Percentiles rank a stretch among this genome's conserved stretches.
phyloP scores from a whole-genome alignment of 805 yeast genomes.

The Pichia membranifaciens region DNA sequence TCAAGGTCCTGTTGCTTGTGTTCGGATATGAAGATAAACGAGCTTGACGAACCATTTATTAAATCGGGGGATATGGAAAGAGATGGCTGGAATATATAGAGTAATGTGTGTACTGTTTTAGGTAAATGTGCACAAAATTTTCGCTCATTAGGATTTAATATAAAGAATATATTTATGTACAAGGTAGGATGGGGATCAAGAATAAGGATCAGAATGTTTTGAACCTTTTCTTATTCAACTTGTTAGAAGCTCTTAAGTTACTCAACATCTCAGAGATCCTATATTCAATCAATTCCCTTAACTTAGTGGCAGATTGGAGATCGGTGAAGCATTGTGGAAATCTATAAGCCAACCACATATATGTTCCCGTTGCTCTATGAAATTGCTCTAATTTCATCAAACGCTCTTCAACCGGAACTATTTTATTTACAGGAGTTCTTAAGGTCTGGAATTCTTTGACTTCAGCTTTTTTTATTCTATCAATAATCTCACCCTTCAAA shows the following conservation, averaged over 20 bases:
- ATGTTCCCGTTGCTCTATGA: slow-evolving; percentile 63
- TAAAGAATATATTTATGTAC: neutral
- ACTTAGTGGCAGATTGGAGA: slow-evolving; percentile 62
- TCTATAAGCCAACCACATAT: slow-evolving; percentile 81
- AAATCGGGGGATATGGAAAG: slow-evolving; percentile 35
- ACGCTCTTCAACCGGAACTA: slow-evolving; percentile 27
- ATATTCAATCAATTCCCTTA: slow-evolving; percentile 64
- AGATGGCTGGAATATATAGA: slow-evolving; percentile 44
- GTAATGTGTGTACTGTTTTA: neutral
- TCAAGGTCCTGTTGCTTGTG: slow-evolving; percentile 69
- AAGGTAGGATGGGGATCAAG: neutral
- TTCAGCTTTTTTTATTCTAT: slow-evolving; percentile 13
- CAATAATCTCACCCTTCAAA: slow-evolving; percentile 17
- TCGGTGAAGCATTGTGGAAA: slow-evolving; percentile 80
- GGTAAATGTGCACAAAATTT: neutral
- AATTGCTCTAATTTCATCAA: slow-evolving; percentile 48
- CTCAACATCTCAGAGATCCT: slow-evolving; percentile 47
- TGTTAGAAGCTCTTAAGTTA: slow-evolving; percentile 23
- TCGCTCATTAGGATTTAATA: no score
- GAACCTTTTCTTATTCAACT: slow-evolving; percentile 16
- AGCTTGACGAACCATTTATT: slow-evolving; percentile 60
- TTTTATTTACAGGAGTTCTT: slow-evolving; percentile 16
- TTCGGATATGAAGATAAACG: slow-evolving; percentile 64
- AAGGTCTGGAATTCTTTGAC: slow-evolving; percentile 15
- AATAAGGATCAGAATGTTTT: slow-evolving; percentile 13